Conservation (phyloP, 1,139 yeast genomes). For the Yamadazyma diddensiae region DNA sequence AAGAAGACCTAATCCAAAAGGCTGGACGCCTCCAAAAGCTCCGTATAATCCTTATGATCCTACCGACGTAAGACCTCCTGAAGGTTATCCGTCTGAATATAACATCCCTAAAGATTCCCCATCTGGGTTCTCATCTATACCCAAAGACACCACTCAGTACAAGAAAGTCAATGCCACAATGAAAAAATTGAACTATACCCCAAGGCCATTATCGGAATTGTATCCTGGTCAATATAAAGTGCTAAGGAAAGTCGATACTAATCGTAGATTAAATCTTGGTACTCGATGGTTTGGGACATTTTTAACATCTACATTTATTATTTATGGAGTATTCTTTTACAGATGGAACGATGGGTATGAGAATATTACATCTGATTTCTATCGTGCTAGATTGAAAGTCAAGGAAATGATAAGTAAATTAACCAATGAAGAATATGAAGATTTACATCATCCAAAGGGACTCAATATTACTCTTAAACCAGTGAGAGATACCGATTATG, state of each 20-base stretch:
- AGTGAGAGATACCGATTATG: constrained; percentile 43
- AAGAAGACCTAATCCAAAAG: constrained; percentile 76
- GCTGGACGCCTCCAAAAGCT: constrained; percentile 80
- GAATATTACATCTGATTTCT: constrained; percentile 67
- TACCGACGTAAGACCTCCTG: constrained; percentile 70
- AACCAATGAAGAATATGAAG: constrained; percentile 59
- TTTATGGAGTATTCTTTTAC: constrained; percentile 67
- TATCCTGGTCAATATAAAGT: constrained; percentile 82
- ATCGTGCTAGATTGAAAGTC: constrained; percentile 55
- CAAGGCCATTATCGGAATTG: constrained; percentile 68
- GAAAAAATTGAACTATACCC: constrained; percentile 72
- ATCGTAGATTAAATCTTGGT: constrained; percentile 55
- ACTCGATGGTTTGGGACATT: constrained; percentile 50
- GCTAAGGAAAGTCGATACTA: constrained; percentile 57
- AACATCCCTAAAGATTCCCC: constrained; percentile 54
- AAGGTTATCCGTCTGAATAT: constrained; percentile 83
- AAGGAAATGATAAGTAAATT: constrained; percentile 56
- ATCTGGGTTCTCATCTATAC: constrained; percentile 57
- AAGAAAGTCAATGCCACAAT: constrained; percentile 70
- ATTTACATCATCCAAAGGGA: constrained; percentile 49
- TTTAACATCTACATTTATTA: constrained; percentile 42
- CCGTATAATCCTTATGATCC: constrained; percentile 88
- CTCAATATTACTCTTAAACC: constrained; percentile 33
- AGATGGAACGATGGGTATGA: constrained; percentile 87
- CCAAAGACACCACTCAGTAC: constrained; percentile 67